Percentiles rank a stretch among this genome's conserved stretches.
Conservation (phyloP, 139 green algal genomes). For the Ettlia oleoabundans region DNA sequence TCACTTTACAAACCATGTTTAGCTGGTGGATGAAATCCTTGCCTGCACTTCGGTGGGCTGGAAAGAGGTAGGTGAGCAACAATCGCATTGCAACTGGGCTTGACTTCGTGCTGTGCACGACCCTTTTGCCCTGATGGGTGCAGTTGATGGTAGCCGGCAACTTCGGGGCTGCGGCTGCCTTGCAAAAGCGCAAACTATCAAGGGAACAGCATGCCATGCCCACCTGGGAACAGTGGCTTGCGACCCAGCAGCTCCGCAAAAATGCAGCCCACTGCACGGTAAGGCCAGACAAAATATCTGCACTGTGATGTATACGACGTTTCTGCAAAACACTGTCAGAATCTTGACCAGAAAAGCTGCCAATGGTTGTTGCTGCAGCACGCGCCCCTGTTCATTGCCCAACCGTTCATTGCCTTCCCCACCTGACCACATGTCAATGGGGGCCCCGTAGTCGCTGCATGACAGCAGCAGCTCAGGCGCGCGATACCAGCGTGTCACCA, state of each 20-base stretch:
- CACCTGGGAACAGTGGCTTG: conserved; percentile 74
- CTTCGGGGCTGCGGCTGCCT: no score
- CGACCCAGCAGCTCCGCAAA: conserved; percentile 49
- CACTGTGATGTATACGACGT: not conserved
- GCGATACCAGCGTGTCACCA: conserved; percentile 96
- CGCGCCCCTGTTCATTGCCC: no score
- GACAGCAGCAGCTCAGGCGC: conserved; percentile 94
- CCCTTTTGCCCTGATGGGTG: not conserved
- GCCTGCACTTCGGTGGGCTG: conserved; percentile 36
- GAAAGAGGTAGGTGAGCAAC: not conserved
- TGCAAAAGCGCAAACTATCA: no score
- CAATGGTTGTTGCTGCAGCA: no score
- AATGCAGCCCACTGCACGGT: conserved; percentile 47
- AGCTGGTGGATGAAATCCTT: conserved; percentile 96
- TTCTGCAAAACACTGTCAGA: no score
- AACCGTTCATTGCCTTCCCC: no score
- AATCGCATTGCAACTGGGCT: no score
- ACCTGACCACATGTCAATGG: conserved; percentile 81
- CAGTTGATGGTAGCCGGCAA: no score
- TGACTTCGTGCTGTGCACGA: no score
- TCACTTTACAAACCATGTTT: conserved; percentile 88
- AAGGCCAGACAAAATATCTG: not conserved
- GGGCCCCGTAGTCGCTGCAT: conserved; percentile 77
- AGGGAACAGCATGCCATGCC: not conserved
- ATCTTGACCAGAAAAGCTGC: no score